Base-by-base conservation (phyloP, 768 basidiomycete species). In the Leccinum arenicola region DNA sequence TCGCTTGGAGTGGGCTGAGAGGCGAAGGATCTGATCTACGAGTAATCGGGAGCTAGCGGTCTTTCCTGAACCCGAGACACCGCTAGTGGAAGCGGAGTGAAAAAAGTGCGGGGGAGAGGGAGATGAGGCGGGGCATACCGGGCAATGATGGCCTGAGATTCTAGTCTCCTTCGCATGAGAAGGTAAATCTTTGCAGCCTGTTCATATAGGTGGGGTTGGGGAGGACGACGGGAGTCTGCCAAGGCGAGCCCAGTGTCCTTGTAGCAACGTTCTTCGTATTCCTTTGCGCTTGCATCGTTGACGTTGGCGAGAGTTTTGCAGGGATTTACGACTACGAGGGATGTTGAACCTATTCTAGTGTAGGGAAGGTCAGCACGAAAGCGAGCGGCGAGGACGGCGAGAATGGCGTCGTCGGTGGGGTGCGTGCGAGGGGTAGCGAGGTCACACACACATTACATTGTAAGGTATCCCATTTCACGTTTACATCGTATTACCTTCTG, bases 31-130 rank as follows among this genome's bases (percentile, higher is more conserved):
- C 68, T 88, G 86, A 59, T 82, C 79, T 33, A 80, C 72, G 60
- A 88, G 70, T 49, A 87, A 77, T 23, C 80, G 76, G 12, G 77
- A 75, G 56, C 76, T 82, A 59, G 77, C 74, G 0, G 82, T 77
- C 66, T 87, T 85, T 17, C 87, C 86, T 4, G 86, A 84, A 35
- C 83, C 86, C 14, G 86, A 84, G 60, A 86, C 77, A 19, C 86
- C 86, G 58, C 86, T 88, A 55, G 54, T 40, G 50, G 47, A 40
- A 21, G 38, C 7, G 23, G 57, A 29, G 58, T 67, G 50, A 70
- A 52, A 35, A 58, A 63, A 62, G 47, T 35, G 54, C 3, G 58
- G 33, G 33, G 52, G 60, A 47, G n/a, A 57, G n/a, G 57, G 55
- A 55, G 35, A 38, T 45, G 53, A 52, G 38, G 53, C 53, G 57